These are phyloP conservation scores for Nakazawaea pomicola DNA, from an alignment of 805 yeast species.

Conservation along the genomic window DNA sequence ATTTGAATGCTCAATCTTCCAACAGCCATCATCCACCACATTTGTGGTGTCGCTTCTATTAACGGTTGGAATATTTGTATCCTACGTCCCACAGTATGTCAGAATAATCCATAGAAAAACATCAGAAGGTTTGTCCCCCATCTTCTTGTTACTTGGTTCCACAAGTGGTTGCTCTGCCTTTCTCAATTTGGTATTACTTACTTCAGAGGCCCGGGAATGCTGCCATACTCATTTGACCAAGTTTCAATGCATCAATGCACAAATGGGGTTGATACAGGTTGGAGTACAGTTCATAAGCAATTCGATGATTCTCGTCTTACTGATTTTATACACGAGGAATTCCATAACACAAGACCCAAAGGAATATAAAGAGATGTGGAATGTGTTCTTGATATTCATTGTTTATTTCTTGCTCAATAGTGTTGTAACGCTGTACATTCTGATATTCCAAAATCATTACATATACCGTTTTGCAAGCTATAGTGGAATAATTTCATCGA, in stretches of 20 bases:
- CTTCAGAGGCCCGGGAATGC: slow-evolving; percentile 58
- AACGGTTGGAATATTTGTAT: slow-evolving; percentile 61
- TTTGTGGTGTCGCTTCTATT: slow-evolving; percentile 47
- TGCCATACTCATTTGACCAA: slow-evolving; percentile 37
- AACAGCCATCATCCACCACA: slow-evolving; percentile 44
- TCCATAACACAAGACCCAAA: slow-evolving; percentile 41
- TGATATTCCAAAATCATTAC: slow-evolving; percentile 6
- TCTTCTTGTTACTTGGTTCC: slow-evolving; percentile 65
- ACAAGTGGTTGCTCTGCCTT: slow-evolving; percentile 64
- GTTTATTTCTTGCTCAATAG: slow-evolving; percentile 31
- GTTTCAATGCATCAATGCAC: slow-evolving; percentile 63
- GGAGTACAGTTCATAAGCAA: slow-evolving; percentile 59
- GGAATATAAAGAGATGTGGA: slow-evolving; percentile 37
- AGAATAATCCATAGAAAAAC: slow-evolving; percentile 53
- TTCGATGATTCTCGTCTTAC: slow-evolving; percentile 48
- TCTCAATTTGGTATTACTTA: slow-evolving; percentile 59
- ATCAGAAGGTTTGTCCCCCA: slow-evolving; percentile 76
- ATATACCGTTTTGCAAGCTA: slow-evolving; percentile 43
- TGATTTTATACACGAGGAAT: slow-evolving; percentile 40
- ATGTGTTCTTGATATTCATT: slow-evolving; percentile 36
- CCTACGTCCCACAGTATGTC: slow-evolving; percentile 73
- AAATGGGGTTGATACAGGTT: slow-evolving; percentile 63
- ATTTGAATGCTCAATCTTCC: slow-evolving; percentile 38
- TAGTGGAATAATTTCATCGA: slow-evolving; percentile 62
- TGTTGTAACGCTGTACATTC: slow-evolving; percentile 27